phyloP scores from a whole-genome alignment of 2,329 filamentous ascomycete genomes.

The Fusarium redolens region DNA sequence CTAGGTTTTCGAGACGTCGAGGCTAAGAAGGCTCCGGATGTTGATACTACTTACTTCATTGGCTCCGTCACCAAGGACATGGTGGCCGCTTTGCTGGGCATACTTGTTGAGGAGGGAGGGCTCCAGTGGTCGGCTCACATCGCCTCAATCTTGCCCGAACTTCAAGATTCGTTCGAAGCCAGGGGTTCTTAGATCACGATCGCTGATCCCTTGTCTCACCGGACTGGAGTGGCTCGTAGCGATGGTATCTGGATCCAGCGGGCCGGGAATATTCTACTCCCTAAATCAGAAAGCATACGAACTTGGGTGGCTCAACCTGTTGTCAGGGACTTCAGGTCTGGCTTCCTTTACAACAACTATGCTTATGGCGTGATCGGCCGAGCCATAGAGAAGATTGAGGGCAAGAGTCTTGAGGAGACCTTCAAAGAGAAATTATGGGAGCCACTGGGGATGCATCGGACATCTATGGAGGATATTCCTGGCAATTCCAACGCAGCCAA shows the following conservation, averaged over 20 bases:
- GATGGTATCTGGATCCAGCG: neutral
- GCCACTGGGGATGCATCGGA: neutral
- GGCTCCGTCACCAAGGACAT: neutral
- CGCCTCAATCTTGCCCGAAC: neutral
- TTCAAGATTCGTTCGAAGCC: rapidly evolving
- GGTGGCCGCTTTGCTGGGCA: rapidly evolving
- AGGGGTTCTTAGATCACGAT: neutral
- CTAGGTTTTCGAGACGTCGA: neutral
- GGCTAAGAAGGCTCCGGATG: neutral
- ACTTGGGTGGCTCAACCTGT: neutral
- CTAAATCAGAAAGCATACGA: rapidly evolving
- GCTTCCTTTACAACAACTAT: neutral
- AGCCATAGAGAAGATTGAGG: neutral
- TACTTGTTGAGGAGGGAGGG: neutral
- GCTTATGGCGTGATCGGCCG: neutral
- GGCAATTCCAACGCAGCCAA: neutral
- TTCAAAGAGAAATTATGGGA: neutral
- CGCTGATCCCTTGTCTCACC: neutral
- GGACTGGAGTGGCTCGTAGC: neutral
- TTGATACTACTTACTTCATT: neutral
- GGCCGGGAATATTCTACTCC: neutral
- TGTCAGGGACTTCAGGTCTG: neutral
- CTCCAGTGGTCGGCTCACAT: neutral
- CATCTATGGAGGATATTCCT: neutral
- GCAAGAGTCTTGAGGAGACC: neutral